Percentiles rank a stretch among this genome's conserved stretches.
Conservation (phyloP, 2,329 filamentous ascomycete species). For the Chaetomiaceae sp. region DNA sequence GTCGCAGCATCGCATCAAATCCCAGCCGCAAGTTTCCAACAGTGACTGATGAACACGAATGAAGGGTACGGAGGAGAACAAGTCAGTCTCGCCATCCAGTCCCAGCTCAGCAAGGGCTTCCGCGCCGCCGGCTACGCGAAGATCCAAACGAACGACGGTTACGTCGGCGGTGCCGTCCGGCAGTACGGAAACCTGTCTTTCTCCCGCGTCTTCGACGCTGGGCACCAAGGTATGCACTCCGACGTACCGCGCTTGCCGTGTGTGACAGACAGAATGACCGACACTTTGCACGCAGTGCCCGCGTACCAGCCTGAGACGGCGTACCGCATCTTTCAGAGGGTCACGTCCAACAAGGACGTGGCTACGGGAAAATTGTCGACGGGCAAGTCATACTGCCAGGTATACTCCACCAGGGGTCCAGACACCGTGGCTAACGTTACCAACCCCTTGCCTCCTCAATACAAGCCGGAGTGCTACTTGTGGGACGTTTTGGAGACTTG, state of each 20-base stretch:
- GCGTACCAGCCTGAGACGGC: slow-evolving; percentile 43
- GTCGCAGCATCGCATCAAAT: too few species aligned
- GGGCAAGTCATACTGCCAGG: neutral
- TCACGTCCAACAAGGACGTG: slow-evolving; percentile 41
- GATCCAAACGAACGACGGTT: slow-evolving; percentile 52
- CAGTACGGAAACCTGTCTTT: slow-evolving; percentile 61
- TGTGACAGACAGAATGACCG: too few species aligned
- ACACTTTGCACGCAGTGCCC: slow-evolving; percentile 28
- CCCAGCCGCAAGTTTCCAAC: too few species aligned
- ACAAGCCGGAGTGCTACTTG: slow-evolving; percentile 13
- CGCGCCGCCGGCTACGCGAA: slow-evolving; percentile 56
- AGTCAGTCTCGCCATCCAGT: slow-evolving; percentile 46
- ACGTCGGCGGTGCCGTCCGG: slow-evolving; percentile 57
- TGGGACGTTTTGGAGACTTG: slow-evolving; percentile 18
- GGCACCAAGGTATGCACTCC: slow-evolving; percentile 39
- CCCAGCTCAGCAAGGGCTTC: slow-evolving; percentile 56
- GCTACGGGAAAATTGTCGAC: slow-evolving; percentile 36
- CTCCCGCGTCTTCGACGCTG: slow-evolving; percentile 49
- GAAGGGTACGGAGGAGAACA: slow-evolving; percentile 45
- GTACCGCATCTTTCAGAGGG: slow-evolving; percentile 43
- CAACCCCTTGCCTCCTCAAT: neutral
- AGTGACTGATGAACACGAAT: too few species aligned
- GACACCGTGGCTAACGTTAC: neutral
- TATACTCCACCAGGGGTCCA: slow-evolving; percentile 4
- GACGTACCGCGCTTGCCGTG: too few species aligned